A percentile compares a stretch with the other conserved stretches of the same genome.
Evolutionary conservation across 1,284 basidiomycete genomes (phyloP).

Genomic region (Cutaneotrichosporon mucoides): DNA sequence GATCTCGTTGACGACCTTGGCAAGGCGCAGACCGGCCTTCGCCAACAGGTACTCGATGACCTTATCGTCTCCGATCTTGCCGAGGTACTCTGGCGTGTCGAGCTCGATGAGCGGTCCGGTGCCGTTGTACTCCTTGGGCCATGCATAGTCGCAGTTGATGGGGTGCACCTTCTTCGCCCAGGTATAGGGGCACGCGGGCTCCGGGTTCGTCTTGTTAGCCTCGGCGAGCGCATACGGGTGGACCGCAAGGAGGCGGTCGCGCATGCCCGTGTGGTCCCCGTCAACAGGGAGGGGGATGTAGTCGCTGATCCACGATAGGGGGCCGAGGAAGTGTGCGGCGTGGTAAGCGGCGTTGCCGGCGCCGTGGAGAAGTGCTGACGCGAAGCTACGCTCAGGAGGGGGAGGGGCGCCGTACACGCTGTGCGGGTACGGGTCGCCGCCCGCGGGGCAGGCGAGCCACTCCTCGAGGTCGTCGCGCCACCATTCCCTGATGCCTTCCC

Average conservation of each 20-base stretch:
- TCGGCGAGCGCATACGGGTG: background rate
- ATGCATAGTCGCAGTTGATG: constrained; percentile 74
- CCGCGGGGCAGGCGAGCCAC: constrained; percentile 66
- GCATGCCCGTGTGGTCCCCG: constrained; percentile 2
- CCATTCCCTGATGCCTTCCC: constrained; percentile 67
- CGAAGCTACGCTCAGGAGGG: constrained; percentile 7
- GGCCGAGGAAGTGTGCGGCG: background rate
- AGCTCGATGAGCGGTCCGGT: constrained; percentile 61
- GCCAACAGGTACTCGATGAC: constrained; percentile 75
- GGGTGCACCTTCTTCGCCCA: constrained; percentile 61
- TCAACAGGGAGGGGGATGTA: constrained; percentile 16
- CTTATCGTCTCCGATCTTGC: constrained; percentile 61
- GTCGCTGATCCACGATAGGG: background rate
- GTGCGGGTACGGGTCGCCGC: constrained; percentile 48
- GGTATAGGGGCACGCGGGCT: constrained; percentile 68
- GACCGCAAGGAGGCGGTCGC: constrained; percentile 7
- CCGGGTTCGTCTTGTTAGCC: constrained; percentile 2
- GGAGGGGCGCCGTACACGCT: constrained; percentile 23
- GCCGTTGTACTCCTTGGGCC: constrained; percentile 58
- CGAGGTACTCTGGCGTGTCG: constrained; percentile 78
- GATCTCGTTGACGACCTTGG: constrained; percentile 64
- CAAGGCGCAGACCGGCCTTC: constrained; percentile 74
- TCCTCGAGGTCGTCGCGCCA: constrained; percentile 58
- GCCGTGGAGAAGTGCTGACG: constrained; percentile 12
- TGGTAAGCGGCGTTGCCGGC: constrained; percentile 1